phyloP scores from a whole-genome alignment of 2,329 filamentous ascomycete species.

The Ilyonectria destructans region DNA sequence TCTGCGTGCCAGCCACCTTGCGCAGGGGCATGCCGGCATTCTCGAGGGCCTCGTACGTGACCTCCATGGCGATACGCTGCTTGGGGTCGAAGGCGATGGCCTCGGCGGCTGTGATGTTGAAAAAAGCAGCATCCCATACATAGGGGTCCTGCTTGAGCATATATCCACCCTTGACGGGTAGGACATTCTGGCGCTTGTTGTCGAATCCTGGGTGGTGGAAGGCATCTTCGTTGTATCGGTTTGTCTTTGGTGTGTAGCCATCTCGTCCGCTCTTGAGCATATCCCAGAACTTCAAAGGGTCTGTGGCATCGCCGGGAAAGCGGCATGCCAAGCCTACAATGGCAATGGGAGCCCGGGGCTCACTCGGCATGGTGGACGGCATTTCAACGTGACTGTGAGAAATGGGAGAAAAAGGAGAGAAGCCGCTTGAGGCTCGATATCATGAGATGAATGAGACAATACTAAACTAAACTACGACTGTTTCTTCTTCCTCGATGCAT shows the following conservation, averaged over 20 bases:
- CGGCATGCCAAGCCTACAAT: background rate
- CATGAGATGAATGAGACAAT: no score
- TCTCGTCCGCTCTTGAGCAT: background rate
- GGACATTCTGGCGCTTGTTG: background rate
- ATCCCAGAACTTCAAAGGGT: background rate
- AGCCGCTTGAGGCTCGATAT: no score
- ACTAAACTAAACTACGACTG: no score
- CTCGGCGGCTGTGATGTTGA: background rate
- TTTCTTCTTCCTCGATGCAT: no score
- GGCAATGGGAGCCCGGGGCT: no score
- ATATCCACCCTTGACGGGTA: background rate
- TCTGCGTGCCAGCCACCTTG: background rate
- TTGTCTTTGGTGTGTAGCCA: background rate
- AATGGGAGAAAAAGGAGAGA: no score
- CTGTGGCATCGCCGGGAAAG: background rate
- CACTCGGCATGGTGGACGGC: no score
- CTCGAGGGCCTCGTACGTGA: background rate
- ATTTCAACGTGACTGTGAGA: no score
- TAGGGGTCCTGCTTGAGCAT: background rate
- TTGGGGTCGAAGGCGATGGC: background rate
- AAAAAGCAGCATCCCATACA: background rate
- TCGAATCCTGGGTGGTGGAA: background rate
- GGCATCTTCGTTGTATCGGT: background rate
- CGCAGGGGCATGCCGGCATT: background rate
- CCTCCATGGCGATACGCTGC: background rate